A percentile compares a stretch with the other conserved stretches of the same genome.
These are phyloP conservation scores for Pseudogymnoascus sp. DNA, from an alignment of 2,329 filamentous ascomycete species.

Conservation along the genomic window DNA sequence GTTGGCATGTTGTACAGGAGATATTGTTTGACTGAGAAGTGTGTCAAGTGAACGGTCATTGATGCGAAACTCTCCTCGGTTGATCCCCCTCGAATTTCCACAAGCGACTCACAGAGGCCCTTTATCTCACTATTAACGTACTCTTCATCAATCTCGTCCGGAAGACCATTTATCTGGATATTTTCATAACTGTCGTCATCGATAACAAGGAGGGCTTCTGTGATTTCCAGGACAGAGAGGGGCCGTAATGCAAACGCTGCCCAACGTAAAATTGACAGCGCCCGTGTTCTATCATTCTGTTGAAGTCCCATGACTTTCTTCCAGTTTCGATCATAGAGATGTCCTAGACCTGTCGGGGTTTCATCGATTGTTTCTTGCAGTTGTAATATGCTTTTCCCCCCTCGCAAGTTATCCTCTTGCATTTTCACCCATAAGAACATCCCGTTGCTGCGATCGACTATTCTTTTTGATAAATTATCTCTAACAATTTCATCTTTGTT, in stretches of 20 bases:
- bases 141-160: conserved; percentile 22
- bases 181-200: conserved; percentile 14
- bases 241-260: conserved; percentile 15
- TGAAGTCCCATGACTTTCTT: conserved; percentile 10
- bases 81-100: conserved; percentile 20
- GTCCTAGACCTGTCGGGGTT: neutral
- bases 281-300: conserved; percentile 9
- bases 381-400: neutral
- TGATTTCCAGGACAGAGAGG: conserved; percentile 16
- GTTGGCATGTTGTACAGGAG: conserved; percentile 5
- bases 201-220: conserved; percentile 15
- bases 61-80: neutral
- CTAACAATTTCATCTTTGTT: neutral
- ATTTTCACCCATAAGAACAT: neutral
- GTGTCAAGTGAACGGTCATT: conserved; percentile 17
- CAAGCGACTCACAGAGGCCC: conserved; percentile 23
- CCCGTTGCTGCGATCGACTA: neutral
- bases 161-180: conserved; percentile 20
- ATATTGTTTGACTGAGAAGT: conserved; percentile 19
- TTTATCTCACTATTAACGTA: conserved; percentile 26
- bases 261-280: conserved; percentile 17
- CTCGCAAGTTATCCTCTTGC: neutral
- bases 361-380: neutral
- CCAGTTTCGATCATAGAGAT: neutral
- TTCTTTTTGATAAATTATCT: neutral